Evolutionary conservation across 148 eudicot species (phyloP).

Genomic region (Tetragonia tetragonoides): DNA sequence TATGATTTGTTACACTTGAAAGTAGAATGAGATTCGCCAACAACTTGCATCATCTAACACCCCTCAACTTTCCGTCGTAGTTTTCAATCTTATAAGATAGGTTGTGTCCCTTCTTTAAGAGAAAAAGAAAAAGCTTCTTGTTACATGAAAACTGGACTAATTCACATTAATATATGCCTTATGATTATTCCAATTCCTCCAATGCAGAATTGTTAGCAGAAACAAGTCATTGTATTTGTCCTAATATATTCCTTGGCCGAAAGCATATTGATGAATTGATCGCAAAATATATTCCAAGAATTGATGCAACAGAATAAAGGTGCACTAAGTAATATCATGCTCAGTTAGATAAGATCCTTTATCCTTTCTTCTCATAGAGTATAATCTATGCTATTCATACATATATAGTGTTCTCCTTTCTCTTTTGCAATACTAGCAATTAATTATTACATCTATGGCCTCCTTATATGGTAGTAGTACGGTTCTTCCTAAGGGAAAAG

Average conservation of each 20-base stretch:
- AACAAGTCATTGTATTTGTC: conserved; percentile 12
- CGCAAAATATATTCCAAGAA: background rate
- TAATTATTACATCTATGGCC: background rate
- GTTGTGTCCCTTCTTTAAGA: too few relatives aligned
- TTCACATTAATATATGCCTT: too few relatives aligned
- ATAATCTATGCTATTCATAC: conserved; percentile 15
- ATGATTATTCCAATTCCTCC: conserved; percentile 7
- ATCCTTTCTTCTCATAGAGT: conserved; percentile 16
- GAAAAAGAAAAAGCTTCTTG: too few relatives aligned
- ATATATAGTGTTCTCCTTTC: background rate
- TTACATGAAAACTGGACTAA: too few relatives aligned
- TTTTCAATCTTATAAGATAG: too few relatives aligned
- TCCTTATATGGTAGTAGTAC: conserved; percentile 10
- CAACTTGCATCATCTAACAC: too few relatives aligned
- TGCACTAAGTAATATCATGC: conserved; percentile 6
- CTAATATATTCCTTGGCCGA: background rate
- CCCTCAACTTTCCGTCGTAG: too few relatives aligned
- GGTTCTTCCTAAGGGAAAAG: conserved; percentile 6
- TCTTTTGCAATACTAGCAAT: background rate
- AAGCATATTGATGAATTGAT: background rate
- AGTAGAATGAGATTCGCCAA: too few relatives aligned
- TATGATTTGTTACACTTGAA: too few relatives aligned
- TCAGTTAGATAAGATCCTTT: conserved; percentile 7
- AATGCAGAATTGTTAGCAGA: background rate
- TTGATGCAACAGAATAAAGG: conserved; percentile 12